These are phyloP conservation scores for Citrus medica DNA, from an alignment of 345 rosid genomes.

Conservation along the genomic window DNA sequence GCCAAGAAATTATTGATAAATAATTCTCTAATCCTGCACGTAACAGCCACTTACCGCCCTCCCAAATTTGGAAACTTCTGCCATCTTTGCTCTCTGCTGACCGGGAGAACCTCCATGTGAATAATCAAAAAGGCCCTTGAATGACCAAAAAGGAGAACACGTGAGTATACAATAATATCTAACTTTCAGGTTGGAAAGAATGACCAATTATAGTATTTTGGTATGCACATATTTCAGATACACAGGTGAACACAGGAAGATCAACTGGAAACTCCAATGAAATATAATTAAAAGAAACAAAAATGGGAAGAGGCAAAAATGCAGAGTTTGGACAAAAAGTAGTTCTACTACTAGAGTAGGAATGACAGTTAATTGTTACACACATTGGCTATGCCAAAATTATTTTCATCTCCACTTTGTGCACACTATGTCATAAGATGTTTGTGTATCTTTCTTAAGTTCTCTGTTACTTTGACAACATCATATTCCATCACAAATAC, in stretches of 20 bases:
- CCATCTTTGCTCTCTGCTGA: constrained; percentile 33
- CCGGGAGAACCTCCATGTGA: constrained; percentile 36
- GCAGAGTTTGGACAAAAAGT: not conserved
- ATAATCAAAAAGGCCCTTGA: not conserved
- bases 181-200: not conserved
- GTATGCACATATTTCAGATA: not conserved
- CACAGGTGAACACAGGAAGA: not conserved
- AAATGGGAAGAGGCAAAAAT: not conserved
- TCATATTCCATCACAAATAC: not conserved
- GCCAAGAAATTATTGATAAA: not conserved
- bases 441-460: not conserved
- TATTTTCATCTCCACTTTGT: not conserved
- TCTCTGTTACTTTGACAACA: not conserved
- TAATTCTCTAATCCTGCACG: not conserved
- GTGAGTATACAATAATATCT: not conserved
- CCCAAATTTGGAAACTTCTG: constrained; percentile 45
- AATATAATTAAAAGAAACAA: not conserved
- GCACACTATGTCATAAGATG: not conserved
- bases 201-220: not conserved
- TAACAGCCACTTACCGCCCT: constrained; percentile 35
- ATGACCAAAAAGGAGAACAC: not conserved
- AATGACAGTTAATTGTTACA: not conserved
- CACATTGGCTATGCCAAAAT: not conserved
- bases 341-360: not conserved
- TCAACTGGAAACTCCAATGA: not conserved